Percentiles rank a stretch among this genome's conserved stretches.
phyloP scores from a whole-genome alignment of 352 stramenopile genomes.

The Pythium pyrilobum region DNA sequence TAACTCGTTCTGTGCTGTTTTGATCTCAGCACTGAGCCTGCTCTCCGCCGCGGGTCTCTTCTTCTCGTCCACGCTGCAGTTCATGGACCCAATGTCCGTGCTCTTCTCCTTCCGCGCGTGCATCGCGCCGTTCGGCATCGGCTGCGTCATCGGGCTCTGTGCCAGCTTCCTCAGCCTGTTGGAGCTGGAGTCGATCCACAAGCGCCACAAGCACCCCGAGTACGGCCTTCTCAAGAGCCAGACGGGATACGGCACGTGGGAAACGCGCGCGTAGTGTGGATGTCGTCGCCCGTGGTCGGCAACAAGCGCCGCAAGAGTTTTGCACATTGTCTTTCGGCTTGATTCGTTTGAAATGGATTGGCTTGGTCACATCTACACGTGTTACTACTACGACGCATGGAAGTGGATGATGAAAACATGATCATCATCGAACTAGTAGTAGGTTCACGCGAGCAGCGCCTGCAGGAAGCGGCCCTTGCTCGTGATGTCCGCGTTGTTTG shows the following conservation, averaged over 20 bases:
- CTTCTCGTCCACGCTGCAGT: constrained; percentile 73
- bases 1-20: too few species aligned
- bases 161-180: constrained; percentile 65
- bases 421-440: too few species aligned
- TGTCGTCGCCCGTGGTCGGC: too few species aligned
- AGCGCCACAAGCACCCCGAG: constrained; percentile 75
- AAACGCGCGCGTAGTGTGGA: constrained; percentile 1
- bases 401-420: too few species aligned
- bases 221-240: constrained; percentile 60
- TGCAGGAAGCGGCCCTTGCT: constrained; percentile 62
- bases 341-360: too few species aligned
- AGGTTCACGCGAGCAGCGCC: constrained; percentile 36
- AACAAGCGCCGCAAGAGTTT: too few species aligned
- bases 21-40: constrained; percentile 42
- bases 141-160: constrained; percentile 57
- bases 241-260: constrained; percentile 39
- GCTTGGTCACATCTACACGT: too few species aligned
- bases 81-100: constrained; percentile 77
- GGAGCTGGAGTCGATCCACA: constrained; percentile 75
- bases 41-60: constrained; percentile 68
- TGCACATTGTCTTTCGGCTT: too few species aligned
- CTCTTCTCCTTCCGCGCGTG: constrained; percentile 71
- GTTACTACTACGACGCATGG: too few species aligned
- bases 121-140: constrained; percentile 64
- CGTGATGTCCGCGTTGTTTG: constrained; percentile 53